phyloP scores from a whole-genome alignment of 2,329 filamentous ascomycete genomes.

The Botryotinia convoluta region DNA sequence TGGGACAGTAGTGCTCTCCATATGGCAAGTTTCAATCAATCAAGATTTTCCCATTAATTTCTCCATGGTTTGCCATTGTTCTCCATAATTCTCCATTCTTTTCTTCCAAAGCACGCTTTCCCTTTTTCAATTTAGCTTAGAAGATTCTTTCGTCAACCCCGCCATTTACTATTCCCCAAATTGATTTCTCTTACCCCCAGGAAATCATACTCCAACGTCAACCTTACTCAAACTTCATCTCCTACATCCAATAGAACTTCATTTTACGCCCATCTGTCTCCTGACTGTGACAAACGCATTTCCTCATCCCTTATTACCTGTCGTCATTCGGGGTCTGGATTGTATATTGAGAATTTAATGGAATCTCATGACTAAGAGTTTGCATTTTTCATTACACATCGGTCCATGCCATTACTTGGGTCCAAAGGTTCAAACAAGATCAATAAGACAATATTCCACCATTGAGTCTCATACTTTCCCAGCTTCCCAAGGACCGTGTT shows the following conservation, averaged over 20 bases:
- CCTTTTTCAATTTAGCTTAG: neutral
- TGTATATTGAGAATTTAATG: constrained; percentile 8
- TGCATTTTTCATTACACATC: constrained; percentile 34
- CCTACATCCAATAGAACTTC: constrained; percentile 9
- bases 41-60: neutral
- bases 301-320: neutral
- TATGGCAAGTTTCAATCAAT: neutral
- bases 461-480: constrained; percentile 10
- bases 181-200: constrained; percentile 18
- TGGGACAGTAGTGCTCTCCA: neutral
- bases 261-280: neutral
- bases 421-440: neutral
- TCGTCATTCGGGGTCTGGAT: constrained; percentile 13
- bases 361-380: constrained; percentile 33
- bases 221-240: neutral
- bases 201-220: constrained; percentile 11
- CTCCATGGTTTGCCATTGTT: neutral
- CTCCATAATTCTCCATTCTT: neutral
- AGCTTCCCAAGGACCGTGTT: constrained; percentile 16
- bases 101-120: neutral
- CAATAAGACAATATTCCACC: neutral
- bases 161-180: constrained; percentile 11
- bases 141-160: neutral
- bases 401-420: constrained; percentile 11
- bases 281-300: constrained; percentile 25